Percentiles rank a stretch among this genome's conserved stretches.
phyloP scores from a whole-genome alignment of 2,329 filamentous ascomycete species.

The Alternaria ventricosa region DNA sequence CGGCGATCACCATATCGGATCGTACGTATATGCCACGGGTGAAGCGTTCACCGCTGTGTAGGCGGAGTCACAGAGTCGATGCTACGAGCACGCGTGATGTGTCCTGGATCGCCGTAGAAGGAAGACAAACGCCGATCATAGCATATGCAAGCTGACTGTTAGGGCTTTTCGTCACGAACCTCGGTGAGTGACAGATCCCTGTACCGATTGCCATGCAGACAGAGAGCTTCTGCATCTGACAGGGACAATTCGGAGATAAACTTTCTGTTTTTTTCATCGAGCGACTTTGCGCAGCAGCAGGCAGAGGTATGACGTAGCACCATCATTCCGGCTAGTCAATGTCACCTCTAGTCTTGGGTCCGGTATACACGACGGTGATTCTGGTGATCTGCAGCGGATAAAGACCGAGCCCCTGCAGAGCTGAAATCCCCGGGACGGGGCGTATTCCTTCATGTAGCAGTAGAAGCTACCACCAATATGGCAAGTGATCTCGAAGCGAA shows the following conservation, averaged over 20 bases:
- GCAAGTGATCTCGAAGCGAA: neutral
- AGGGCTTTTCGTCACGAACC: neutral
- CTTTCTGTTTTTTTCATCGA: too few relatives aligned
- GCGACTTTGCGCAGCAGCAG: too few relatives aligned
- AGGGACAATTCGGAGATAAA: too few relatives aligned
- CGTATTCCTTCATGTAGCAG: neutral
- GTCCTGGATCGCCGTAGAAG: neutral
- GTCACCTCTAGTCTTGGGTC: too few relatives aligned
- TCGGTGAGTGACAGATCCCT: too few relatives aligned
- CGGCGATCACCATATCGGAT: neutral
- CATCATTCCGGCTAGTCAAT: neutral
- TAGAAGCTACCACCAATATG: fast-evolving
- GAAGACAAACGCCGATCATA: neutral
- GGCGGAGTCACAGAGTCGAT: neutral
- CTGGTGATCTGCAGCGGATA: neutral
- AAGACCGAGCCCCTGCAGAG: neutral
- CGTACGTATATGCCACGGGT: neutral
- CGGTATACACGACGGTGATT: neutral
- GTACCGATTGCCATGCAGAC: too few relatives aligned
- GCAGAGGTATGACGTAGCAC: fast-evolving
- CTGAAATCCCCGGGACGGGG: neutral
- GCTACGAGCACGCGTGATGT: neutral
- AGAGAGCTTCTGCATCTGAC: too few relatives aligned
- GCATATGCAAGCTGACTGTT: neutral
- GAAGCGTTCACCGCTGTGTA: neutral